phyloP scores from a whole-genome alignment of 768 basidiomycete genomes.

The Agaricus subrufescens region DNA sequence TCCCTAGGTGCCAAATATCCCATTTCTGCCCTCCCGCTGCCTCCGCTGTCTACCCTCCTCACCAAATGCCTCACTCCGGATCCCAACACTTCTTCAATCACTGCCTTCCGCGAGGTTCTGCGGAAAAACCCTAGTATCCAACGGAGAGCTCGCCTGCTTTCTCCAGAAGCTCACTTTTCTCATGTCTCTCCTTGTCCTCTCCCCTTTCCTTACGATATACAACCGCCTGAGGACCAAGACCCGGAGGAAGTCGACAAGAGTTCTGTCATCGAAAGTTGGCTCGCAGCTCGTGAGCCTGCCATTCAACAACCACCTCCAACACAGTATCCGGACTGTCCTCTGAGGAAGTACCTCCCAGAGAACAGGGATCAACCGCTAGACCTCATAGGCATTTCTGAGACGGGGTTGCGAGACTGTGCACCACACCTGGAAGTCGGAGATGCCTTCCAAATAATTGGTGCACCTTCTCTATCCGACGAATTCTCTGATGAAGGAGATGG shows the following conservation, averaged over 20 bases:
- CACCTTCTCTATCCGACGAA: slow-evolving; percentile 45
- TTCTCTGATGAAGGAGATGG: slow-evolving; percentile 30
- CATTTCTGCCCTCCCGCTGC: slow-evolving; percentile 51
- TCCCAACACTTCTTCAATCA: slow-evolving; percentile 43
- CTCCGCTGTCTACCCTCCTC: slow-evolving; percentile 34
- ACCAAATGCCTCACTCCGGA: slow-evolving; percentile 56
- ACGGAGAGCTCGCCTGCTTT: slow-evolving; percentile 61
- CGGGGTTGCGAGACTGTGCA: slow-evolving; percentile 67
- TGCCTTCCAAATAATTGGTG: slow-evolving; percentile 62
- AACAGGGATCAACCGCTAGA: slow-evolving; percentile 47
- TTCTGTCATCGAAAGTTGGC: slow-evolving; percentile 73
- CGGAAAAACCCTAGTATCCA: slow-evolving; percentile 56
- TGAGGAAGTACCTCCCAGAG: slow-evolving; percentile 46
- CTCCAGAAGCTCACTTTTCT: slow-evolving; percentile 63
- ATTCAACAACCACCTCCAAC: slow-evolving; percentile 20
- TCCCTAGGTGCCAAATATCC: slow-evolving; percentile 19
- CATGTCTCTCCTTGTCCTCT: slow-evolving; percentile 79
- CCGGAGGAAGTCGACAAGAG: slow-evolving; percentile 45
- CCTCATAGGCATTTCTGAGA: slow-evolving; percentile 71
- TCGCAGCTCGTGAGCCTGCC: slow-evolving; percentile 59
- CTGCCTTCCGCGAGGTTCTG: slow-evolving; percentile 49
- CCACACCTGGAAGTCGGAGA: slow-evolving; percentile 89
- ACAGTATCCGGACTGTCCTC: slow-evolving; percentile 21
- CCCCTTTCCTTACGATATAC: slow-evolving; percentile 78
- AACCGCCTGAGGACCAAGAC: slow-evolving; percentile 45